Percentiles rank a stretch among this genome's conserved stretches.
phyloP scores from a whole-genome alignment of 169 alveolate species.

The Cyclospora cayetanensis region DNA sequence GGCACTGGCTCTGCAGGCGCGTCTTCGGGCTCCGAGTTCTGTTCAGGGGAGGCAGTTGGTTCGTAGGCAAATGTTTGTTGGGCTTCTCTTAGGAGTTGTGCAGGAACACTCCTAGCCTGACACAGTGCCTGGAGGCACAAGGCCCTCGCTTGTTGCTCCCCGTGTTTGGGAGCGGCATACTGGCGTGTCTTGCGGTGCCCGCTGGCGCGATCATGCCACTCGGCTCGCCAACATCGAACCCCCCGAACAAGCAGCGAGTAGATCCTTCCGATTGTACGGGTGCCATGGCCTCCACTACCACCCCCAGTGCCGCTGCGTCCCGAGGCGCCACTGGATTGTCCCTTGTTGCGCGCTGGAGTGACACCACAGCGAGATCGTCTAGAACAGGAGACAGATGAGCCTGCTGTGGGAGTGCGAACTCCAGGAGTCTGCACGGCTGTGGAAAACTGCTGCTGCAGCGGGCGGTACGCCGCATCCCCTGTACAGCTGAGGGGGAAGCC shows the following conservation, averaged over 20 bases:
- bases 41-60: constrained; percentile 1
- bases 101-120: constrained; percentile 68
- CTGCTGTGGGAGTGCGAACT: background rate
- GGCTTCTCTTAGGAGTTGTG: constrained; percentile 65
- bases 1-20: background rate
- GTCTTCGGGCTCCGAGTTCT: constrained; percentile 7
- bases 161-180: constrained; percentile 73
- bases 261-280: constrained; percentile 69
- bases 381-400: constrained; percentile 10
- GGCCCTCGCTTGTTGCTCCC: constrained; percentile 67
- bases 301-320: background rate
- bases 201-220: constrained; percentile 65
- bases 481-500: background rate
- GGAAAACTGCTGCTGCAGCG: background rate
- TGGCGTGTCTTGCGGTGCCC: constrained; percentile 73
- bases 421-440: constrained; percentile 16
- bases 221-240: constrained; percentile 74
- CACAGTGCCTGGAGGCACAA: constrained; percentile 69
- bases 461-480: background rate
- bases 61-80: constrained; percentile 70
- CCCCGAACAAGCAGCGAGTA: constrained; percentile 69
- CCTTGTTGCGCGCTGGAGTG: background rate
- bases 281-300: constrained; percentile 20
- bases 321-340: background rate
- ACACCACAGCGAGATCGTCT: constrained; percentile 8